Base-by-base conservation (phyloP, 169 alveolate genomes). In the Plasmodium knowlesi region DNA sequence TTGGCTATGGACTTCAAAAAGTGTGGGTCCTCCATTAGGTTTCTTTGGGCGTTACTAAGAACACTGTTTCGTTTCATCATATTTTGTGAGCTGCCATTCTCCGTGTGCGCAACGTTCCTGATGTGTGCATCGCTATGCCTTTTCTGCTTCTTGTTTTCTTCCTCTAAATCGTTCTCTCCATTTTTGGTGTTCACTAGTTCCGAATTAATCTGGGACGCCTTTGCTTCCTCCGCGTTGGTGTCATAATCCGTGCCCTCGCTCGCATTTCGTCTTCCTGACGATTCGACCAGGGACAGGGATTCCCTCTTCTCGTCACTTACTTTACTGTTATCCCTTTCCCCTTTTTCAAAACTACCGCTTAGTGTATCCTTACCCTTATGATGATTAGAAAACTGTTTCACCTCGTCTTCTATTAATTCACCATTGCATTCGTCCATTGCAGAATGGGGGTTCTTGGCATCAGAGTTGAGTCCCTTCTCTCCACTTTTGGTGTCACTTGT, bases 1-100 rank as follows among this genome's bases (percentile, higher is more conserved):
- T 78, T 80, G 25, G 97, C 96, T 30, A 96, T 90, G 43, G 96
- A 96, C 54, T 84, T 93, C 34, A 95, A 81, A 61, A 88, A 82
- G 57, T 92, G 91, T 32, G 92, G 37, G 84, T 93, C 93, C 67
- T 95, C 95, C 73, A 96, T 83, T 43, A 95, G 89, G 71, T 92
- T 95, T 34, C 86, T 32, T 67, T 95, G 73, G 5, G 16, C 32
- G 37, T 43, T 46, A 34, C 39, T 50, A 8, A 14, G 37, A 84
- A 30, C 70, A 37, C 67, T 9, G 46, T 79, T 79, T 8, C 34
- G 19, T 61, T 79, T 34, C 4, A 25, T 25, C 70, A 39, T 28
- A 37, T 19, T 89, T 78, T 57, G 39, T 12, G 83, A 54, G 30
- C 12, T 19, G 19, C 82, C 41, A 41, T 19, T 57, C 14, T 61